These are phyloP conservation scores for Aspergillus hortae DNA, from an alignment of 2,329 filamentous ascomycete genomes.

Conservation along the genomic window DNA sequence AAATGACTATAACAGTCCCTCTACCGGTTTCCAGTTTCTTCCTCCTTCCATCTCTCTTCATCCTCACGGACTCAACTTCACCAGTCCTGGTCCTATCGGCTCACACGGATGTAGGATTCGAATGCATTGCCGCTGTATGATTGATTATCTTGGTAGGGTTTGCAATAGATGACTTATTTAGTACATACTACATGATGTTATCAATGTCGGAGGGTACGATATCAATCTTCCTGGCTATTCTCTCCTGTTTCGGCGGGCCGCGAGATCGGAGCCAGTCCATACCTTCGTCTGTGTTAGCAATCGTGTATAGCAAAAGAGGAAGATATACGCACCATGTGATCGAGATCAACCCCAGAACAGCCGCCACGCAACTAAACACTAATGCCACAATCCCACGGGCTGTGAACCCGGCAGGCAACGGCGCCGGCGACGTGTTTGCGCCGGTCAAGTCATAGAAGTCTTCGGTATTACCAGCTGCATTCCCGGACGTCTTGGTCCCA, in stretches of 20 bases:
- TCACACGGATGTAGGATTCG: no score
- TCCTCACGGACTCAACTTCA: no score
- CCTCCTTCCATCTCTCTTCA: no score
- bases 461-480: slow-evolving; percentile 68
- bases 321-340: slow-evolving; percentile 60
- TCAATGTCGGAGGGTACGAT: not conserved
- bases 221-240: not conserved
- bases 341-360: slow-evolving; percentile 63
- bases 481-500: slow-evolving; percentile 56
- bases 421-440: slow-evolving; percentile 53
- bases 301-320: not conserved
- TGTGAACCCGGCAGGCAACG: slow-evolving; percentile 67
- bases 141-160: no score
- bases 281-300: not conserved
- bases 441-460: slow-evolving; percentile 63
- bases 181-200: slow-evolving; percentile 1
- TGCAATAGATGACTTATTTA: no score
- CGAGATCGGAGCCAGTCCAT: not conserved
- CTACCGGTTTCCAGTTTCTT: no score
- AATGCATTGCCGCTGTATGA: no score
- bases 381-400: slow-evolving; percentile 68
- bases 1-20: no score
- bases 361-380: slow-evolving; percentile 67
- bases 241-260: not conserved
- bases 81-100: no score